Evolutionary conservation across 805 yeast species (phyloP).

Genomic region (Metschnikowia henanensis): DNA sequence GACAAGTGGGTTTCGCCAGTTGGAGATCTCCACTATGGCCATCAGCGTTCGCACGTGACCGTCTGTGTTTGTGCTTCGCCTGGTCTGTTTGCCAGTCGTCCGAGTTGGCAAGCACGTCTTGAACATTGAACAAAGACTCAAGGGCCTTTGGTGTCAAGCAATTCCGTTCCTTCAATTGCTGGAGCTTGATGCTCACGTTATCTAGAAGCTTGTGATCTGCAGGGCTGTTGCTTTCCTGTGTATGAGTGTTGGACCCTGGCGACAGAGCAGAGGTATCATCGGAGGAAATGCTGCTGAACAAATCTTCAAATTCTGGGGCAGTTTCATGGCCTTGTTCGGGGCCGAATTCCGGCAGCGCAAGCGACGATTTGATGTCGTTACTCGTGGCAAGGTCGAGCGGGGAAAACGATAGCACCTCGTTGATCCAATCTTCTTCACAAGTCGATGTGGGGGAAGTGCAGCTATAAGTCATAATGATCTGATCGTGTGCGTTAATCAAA

Average conservation of each 20-base stretch:
- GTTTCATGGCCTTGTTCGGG: slow-evolving; percentile 2
- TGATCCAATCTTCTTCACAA: slow-evolving; percentile 22
- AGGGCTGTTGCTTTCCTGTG: not conserved
- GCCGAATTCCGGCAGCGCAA: slow-evolving; percentile 7
- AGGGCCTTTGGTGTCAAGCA: slow-evolving; percentile 24
- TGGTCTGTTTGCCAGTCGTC: slow-evolving; percentile 3
- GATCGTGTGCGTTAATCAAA: too few relatives aligned
- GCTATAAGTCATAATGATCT: slow-evolving; percentile 13
- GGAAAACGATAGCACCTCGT: slow-evolving; percentile 14
- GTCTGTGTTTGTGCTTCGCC: slow-evolving; percentile 6
- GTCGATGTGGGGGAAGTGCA: slow-evolving; percentile 12
- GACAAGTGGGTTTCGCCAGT: not conserved
- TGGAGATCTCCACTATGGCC: not conserved
- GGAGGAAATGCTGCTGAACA: slow-evolving; percentile 11
- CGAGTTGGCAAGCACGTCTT: slow-evolving; percentile 26
- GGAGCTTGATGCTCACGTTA: slow-evolving; percentile 20
- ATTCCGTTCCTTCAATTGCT: slow-evolving; percentile 17
- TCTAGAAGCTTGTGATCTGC: slow-evolving; percentile 12
- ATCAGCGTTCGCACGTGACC: not conserved
- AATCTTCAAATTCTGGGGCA: slow-evolving; percentile 12
- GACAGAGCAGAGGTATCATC: slow-evolving; percentile 12
- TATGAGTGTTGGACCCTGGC: slow-evolving; percentile 6
- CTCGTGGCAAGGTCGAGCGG: slow-evolving; percentile 5
- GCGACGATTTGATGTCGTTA: slow-evolving; percentile 3
- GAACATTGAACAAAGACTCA: slow-evolving; percentile 31